Conservation (phyloP, 1,284 basidiomycete genomes). For the Testicularia cyperi region DNA sequence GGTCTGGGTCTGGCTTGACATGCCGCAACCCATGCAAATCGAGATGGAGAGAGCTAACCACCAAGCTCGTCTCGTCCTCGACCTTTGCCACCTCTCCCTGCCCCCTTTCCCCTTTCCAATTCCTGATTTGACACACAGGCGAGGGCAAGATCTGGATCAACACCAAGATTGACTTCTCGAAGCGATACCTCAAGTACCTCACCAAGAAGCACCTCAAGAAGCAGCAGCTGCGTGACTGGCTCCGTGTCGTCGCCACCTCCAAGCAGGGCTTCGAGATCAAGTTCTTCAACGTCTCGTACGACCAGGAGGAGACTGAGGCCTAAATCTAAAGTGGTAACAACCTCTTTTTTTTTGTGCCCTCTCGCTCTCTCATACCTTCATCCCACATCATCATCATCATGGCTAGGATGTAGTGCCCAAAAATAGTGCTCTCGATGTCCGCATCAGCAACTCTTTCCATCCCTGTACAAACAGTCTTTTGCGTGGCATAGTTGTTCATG, state of each 20-base stretch:
- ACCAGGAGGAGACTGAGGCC: conserved; percentile 51
- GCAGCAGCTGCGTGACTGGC: conserved; percentile 60
- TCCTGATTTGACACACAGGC: conserved; percentile 24
- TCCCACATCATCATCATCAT: too few relatives aligned
- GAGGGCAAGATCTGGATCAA: conserved; percentile 62
- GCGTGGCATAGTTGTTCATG: too few relatives aligned
- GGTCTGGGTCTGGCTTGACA: too few relatives aligned
- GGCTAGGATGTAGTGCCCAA: too few relatives aligned
- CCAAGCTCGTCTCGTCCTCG: conserved; percentile 41
- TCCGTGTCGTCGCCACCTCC: conserved; percentile 61
- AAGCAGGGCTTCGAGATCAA: conserved; percentile 62
- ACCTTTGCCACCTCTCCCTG: conserved; percentile 6
- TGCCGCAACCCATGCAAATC: too few relatives aligned
- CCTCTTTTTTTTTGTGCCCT: too few relatives aligned
- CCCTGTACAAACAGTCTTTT: too few relatives aligned
- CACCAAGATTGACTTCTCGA: conserved; percentile 61
- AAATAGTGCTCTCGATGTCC: too few relatives aligned
- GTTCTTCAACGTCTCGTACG: conserved; percentile 61
- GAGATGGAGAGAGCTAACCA: conserved; percentile 40
- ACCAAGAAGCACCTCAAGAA: conserved; percentile 62
- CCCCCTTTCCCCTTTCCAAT: background rate
- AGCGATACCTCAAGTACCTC: conserved; percentile 63
- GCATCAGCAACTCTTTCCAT: too few relatives aligned
- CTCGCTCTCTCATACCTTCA: too few relatives aligned
- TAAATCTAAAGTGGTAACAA: conserved; percentile 40